Percentiles rank a stretch among this genome's conserved stretches.
phyloP scores from a whole-genome alignment of 1,139 yeast genomes.

The Candida buenavistaensis region DNA sequence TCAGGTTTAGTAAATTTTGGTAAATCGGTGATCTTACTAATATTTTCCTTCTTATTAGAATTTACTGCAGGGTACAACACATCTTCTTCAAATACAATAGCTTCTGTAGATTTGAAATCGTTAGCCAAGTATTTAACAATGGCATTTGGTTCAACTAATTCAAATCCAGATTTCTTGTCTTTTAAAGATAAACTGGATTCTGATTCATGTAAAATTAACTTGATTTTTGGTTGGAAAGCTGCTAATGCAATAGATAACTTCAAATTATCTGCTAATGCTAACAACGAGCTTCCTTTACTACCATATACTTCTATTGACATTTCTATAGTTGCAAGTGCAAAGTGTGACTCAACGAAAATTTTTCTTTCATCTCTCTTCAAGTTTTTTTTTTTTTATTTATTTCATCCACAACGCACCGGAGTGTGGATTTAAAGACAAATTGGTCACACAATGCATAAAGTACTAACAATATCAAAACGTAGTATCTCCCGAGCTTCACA shows the following conservation, averaged over 20 bases:
- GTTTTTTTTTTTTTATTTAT: too few species aligned
- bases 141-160: constrained; percentile 76
- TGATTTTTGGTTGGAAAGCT: constrained; percentile 31
- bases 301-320: constrained; percentile 35
- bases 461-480: too few species aligned
- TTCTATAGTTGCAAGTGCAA: too few species aligned
- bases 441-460: too few species aligned
- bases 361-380: too few species aligned
- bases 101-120: constrained; percentile 36
- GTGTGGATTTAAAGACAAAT: too few species aligned
- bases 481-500: too few species aligned
- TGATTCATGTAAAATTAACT: constrained; percentile 31
- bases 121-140: constrained; percentile 68
- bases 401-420: too few species aligned
- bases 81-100: constrained; percentile 31
- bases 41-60: constrained; percentile 25
- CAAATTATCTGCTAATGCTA: constrained; percentile 55
- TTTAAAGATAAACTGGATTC: constrained; percentile 25
- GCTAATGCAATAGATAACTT: constrained; percentile 58
- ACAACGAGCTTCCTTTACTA: constrained; percentile 37
- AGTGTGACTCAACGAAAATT: too few species aligned
- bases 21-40: constrained; percentile 13
- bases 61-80: constrained; percentile 32
- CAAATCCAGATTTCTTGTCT: constrained; percentile 40
- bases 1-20: constrained; percentile 20